phyloP scores from a whole-genome alignment of 2,329 filamentous ascomycete species.

The Bipolaris oryzae region DNA sequence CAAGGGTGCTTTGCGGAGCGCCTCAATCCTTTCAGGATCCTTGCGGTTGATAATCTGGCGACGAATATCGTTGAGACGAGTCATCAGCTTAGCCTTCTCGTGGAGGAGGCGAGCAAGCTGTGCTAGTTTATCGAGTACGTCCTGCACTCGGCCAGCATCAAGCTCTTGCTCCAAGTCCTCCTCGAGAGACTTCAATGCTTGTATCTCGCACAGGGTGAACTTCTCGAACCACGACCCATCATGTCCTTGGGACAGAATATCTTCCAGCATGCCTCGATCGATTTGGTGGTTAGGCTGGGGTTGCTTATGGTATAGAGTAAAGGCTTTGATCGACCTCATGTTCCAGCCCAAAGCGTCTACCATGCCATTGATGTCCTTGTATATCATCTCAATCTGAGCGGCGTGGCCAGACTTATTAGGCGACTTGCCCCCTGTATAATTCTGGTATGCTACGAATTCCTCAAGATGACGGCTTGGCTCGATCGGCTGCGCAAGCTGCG shows the following conservation, averaged over 20 bases:
- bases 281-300: slow-evolving; percentile 58
- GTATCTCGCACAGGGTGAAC: slow-evolving; percentile 79
- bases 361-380: slow-evolving; percentile 89
- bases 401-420: slow-evolving; percentile 51
- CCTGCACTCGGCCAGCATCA: slow-evolving; percentile 69
- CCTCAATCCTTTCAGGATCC: slow-evolving; percentile 70
- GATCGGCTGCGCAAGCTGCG: slow-evolving; percentile 65
- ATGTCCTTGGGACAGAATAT: slow-evolving; percentile 44
- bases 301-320: slow-evolving; percentile 66
- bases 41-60: slow-evolving; percentile 73
- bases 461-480: slow-evolving; percentile 67
- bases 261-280: slow-evolving; percentile 67
- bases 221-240: slow-evolving; percentile 60
- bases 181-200: slow-evolving; percentile 67
- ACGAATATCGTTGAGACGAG: slow-evolving; percentile 78
- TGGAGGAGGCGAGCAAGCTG: slow-evolving; percentile 70
- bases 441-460: slow-evolving; percentile 67
- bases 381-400: slow-evolving; percentile 61
- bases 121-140: slow-evolving; percentile 71
- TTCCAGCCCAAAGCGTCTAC: slow-evolving; percentile 91
- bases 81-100: slow-evolving; percentile 70
- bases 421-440: slow-evolving; percentile 49
- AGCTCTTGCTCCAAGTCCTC: slow-evolving; percentile 68
- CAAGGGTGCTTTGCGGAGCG: slow-evolving; percentile 73
- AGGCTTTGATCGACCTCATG: slow-evolving; percentile 67